phyloP scores from a whole-genome alignment of 2,329 filamentous ascomycete species.

The Calonectria fujianensis region DNA sequence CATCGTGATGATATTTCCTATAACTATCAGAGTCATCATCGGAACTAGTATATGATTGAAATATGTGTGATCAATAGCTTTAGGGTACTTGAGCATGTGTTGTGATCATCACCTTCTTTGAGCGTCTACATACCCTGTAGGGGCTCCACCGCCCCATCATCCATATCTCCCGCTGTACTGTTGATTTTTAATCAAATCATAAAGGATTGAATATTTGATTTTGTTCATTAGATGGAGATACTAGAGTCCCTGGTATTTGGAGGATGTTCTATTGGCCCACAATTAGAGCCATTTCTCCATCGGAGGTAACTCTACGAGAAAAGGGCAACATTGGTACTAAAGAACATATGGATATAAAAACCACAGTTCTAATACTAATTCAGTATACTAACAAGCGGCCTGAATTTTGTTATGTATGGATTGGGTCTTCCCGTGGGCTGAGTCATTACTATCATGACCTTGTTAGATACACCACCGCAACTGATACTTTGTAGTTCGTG shows the following conservation, averaged over 20 bases:
- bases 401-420: background rate
- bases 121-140: background rate
- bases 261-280: background rate
- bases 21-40: background rate
- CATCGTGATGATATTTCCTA: background rate
- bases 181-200: background rate
- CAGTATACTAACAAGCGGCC: background rate
- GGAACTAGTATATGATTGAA: background rate
- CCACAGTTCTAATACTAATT: no score
- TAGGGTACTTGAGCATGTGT: background rate
- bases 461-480: background rate
- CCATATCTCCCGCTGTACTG: background rate
- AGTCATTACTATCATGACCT: background rate
- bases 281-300: no score
- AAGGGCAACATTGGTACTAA: no score
- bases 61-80: background rate
- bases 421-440: background rate
- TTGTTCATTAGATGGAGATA: no score
- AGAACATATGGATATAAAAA: no score
- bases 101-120: background rate
- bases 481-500: background rate
- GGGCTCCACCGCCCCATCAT: background rate
- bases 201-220: background rate
- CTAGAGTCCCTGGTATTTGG: background rate
- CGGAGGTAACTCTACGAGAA: no score